Percentiles rank a stretch among this genome's conserved stretches.
These are phyloP conservation scores for Mycena floridula DNA, from an alignment of 768 basidiomycete genomes.

Conservation along the genomic window DNA sequence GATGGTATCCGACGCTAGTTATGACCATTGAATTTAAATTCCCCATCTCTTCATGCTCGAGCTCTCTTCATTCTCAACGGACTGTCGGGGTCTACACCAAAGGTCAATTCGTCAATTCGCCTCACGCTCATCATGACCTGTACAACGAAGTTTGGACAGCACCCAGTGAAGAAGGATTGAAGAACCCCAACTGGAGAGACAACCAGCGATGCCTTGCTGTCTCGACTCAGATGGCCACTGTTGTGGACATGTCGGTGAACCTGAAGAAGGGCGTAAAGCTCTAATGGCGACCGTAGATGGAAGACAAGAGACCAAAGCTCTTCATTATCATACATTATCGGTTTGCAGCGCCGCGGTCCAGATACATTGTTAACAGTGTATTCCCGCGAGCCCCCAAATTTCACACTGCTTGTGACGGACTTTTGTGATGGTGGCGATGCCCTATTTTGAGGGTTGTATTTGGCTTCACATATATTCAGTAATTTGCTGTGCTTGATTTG, in stretches of 20 bases:
- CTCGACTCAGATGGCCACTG: constrained; percentile 46
- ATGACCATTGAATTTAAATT: constrained; percentile 60
- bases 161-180: constrained; percentile 36
- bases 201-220: constrained; percentile 58
- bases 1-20: constrained; percentile 62
- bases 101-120: constrained; percentile 46
- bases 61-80: constrained; percentile 32
- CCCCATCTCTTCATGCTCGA: constrained; percentile 43
- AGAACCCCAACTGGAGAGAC: constrained; percentile 48
- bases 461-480: too few species aligned
- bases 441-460: too few species aligned
- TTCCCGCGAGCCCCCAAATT: too few species aligned
- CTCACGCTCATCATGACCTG: constrained; percentile 50
- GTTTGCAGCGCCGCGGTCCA: too few species aligned
- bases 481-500: too few species aligned
- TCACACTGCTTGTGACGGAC: too few species aligned
- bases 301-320: too few species aligned
- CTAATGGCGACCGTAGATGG: too few species aligned
- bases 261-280: too few species aligned
- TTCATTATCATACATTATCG: too few species aligned
- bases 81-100: constrained; percentile 53
- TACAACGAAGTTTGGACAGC: constrained; percentile 65
- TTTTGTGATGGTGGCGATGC: too few species aligned
- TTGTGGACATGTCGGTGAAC: background rate
- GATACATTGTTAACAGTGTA: too few species aligned